Percentiles rank a stretch among this genome's conserved stretches.
Evolutionary conservation across 768 basidiomycete genomes (phyloP).

Genomic region (Porphyrellus cyaneotinctus): DNA sequence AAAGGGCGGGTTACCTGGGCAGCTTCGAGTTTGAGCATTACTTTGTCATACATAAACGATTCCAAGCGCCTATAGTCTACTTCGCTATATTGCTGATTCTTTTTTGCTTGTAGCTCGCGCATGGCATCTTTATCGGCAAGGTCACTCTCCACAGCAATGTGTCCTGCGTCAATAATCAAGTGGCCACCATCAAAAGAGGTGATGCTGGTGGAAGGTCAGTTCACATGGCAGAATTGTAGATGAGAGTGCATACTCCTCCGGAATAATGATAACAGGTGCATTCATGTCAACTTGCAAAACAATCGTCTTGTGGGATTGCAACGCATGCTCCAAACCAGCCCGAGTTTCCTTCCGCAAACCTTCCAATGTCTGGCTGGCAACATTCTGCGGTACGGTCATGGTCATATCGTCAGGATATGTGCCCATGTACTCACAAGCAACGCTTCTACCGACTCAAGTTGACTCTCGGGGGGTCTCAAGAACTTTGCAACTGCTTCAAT

Average conservation of each 20-base stretch:
- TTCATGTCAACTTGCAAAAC: conserved; percentile 97
- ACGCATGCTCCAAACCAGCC: conserved; percentile 88
- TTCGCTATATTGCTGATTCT: conserved; percentile 78
- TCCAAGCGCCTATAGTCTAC: conserved; percentile 85
- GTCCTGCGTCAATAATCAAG: conserved; percentile 92
- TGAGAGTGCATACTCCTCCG: conserved; percentile 66
- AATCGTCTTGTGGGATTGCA: conserved; percentile 91
- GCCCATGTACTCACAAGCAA: conserved; percentile 56
- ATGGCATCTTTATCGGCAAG: conserved; percentile 81
- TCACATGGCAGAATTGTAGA: conserved; percentile 13
- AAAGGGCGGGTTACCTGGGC: conserved; percentile 66
- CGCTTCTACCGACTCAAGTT: conserved; percentile 93
- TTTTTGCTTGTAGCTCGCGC: conserved; percentile 74
- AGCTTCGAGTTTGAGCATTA: conserved; percentile 75
- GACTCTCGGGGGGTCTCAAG: conserved; percentile 90
- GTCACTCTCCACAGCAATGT: conserved; percentile 89
- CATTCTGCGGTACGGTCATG: conserved; percentile 51
- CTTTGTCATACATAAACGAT: conserved; percentile 92
- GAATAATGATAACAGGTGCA: conserved; percentile 94
- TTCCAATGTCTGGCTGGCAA: conserved; percentile 89
- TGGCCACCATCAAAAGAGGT: conserved; percentile 75
- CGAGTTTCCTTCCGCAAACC: conserved; percentile 91
- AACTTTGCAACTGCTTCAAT: conserved; percentile 89
- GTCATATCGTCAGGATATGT: neutral
- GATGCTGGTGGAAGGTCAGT: conserved; percentile 47